These are phyloP conservation scores for Malus sylvestris DNA, from an alignment of 306 rosid genomes.

Conservation along the genomic window DNA sequence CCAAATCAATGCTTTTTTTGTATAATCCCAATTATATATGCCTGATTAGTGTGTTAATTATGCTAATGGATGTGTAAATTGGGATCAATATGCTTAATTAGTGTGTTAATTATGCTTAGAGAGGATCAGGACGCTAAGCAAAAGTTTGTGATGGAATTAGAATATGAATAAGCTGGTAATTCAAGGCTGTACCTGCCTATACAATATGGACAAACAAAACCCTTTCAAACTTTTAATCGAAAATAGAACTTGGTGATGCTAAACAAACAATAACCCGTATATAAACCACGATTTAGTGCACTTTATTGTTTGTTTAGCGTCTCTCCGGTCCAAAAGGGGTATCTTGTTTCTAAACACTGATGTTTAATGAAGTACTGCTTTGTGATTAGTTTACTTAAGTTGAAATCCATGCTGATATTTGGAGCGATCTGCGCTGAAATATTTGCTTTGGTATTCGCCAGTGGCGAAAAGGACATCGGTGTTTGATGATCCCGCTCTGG, in stretches of 20 bases:
- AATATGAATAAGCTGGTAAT: background rate
- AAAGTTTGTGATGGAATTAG: background rate
- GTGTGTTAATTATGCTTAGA: background rate
- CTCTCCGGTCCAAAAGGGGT: background rate
- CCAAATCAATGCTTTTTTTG: background rate
- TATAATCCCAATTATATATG: background rate
- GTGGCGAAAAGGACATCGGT: constrained; percentile 95
- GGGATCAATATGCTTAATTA: background rate
- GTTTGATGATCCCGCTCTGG: constrained; percentile 85
- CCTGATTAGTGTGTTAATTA: background rate
- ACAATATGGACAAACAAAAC: too few relatives aligned
- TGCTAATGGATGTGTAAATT: background rate
- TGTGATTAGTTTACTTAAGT: background rate
- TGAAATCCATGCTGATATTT: background rate
- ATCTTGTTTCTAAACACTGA: background rate
- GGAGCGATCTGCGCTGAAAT: background rate
- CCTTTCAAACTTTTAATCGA: too few relatives aligned
- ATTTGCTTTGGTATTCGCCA: constrained; percentile 11
- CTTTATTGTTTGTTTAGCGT: too few relatives aligned
- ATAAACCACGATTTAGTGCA: too few relatives aligned
- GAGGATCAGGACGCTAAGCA: background rate
- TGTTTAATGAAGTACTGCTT: background rate
- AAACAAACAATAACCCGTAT: too few relatives aligned
- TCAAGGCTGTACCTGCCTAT: background rate
- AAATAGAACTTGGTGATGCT: too few relatives aligned